phyloP scores from a whole-genome alignment of 2,329 filamentous ascomycete species.

The Cercospora zeae-maydis region DNA sequence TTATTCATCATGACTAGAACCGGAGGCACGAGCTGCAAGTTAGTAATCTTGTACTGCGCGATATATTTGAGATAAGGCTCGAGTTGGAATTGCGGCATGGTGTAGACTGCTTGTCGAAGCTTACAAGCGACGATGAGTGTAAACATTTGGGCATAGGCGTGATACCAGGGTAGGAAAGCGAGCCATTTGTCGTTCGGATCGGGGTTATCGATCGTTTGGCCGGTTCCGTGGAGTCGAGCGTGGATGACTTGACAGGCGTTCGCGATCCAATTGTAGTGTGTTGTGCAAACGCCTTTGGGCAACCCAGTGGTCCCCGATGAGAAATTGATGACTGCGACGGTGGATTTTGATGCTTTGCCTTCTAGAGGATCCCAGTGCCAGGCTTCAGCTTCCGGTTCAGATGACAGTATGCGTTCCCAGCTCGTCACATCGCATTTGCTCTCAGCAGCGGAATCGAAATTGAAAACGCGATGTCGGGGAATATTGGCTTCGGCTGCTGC shows the following conservation, averaged over 20 bases:
- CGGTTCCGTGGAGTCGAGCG: constrained; percentile 49
- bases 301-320: constrained; percentile 74
- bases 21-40: constrained; percentile 66
- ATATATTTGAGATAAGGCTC: constrained; percentile 51
- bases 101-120: constrained; percentile 60
- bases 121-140: constrained; percentile 10
- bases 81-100: constrained; percentile 78
- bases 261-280: constrained; percentile 71
- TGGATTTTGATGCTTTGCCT: constrained; percentile 4
- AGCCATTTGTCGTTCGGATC: constrained; percentile 51
- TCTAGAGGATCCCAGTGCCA: constrained; percentile 11
- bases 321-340: constrained; percentile 71
- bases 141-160: constrained; percentile 57
- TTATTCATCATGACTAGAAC: constrained; percentile 72
- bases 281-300: constrained; percentile 79
- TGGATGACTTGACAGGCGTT: constrained; percentile 56
- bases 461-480: constrained; percentile 55
- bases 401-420: constrained; percentile 6
- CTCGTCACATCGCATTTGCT: background rate
- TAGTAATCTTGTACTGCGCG: constrained; percentile 65
- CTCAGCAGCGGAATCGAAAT: constrained; percentile 39
- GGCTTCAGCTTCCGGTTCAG: background rate
- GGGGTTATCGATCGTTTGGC: constrained; percentile 55
- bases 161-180: constrained; percentile 70
- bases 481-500: constrained; percentile 59